Evolutionary conservation across 352 stramenopile species (phyloP).

Genomic region (Salisapilia sapeloensis): DNA sequence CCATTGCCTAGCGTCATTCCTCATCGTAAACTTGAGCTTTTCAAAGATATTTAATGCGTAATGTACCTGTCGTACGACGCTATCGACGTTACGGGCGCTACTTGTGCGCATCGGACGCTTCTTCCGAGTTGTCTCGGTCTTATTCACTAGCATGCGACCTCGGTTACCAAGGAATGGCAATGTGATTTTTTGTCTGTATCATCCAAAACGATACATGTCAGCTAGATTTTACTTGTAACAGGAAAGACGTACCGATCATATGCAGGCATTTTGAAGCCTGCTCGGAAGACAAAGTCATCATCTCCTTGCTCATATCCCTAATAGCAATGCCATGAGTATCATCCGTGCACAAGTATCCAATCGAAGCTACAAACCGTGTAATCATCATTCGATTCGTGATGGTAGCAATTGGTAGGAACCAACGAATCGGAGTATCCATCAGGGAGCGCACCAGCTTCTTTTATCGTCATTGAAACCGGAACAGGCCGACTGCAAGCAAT

Average conservation of each 20-base stretch:
- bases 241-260: slow-evolving; percentile 28
- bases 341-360: too few species aligned
- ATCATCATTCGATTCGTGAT: too few species aligned
- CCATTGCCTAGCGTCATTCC: too few species aligned
- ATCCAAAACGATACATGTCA: neutral
- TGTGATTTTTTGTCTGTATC: slow-evolving; percentile 40
- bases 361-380: too few species aligned
- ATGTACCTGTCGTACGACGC: slow-evolving; percentile 42
- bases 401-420: too few species aligned
- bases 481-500: slow-evolving; percentile 65
- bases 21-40: too few species aligned
- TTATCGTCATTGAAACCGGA: slow-evolving; percentile 30
- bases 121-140: slow-evolving; percentile 45
- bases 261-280: slow-evolving; percentile 70
- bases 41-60: too few species aligned
- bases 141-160: slow-evolving; percentile 51
- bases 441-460: slow-evolving; percentile 27
- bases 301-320: slow-evolving; percentile 43
- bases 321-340: too few species aligned
- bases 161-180: slow-evolving; percentile 48
- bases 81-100: slow-evolving; percentile 33
- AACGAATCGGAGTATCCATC: too few species aligned
- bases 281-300: slow-evolving; percentile 67
- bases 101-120: slow-evolving; percentile 20
- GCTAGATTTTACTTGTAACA: slow-evolving; percentile 1